phyloP scores from a whole-genome alignment of 345 rosid species.

The Brassica incana region DNA sequence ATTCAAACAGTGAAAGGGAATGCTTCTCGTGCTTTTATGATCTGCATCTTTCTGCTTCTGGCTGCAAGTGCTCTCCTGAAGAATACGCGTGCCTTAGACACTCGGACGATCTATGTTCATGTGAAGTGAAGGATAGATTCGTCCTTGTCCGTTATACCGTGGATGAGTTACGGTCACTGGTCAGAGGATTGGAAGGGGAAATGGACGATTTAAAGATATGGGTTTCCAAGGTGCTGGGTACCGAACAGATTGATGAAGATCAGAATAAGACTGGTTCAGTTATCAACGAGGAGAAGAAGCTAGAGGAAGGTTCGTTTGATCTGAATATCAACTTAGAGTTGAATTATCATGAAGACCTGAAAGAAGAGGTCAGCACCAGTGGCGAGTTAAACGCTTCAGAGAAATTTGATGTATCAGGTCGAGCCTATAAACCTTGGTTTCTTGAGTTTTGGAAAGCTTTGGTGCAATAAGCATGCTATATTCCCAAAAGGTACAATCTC shows the following conservation, averaged over 20 bases:
- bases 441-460: slow-evolving; percentile 56
- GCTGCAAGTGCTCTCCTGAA: slow-evolving; percentile 82
- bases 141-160: slow-evolving; percentile 62
- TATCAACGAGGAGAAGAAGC: slow-evolving; percentile 27
- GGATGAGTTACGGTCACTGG: slow-evolving; percentile 59
- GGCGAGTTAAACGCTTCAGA: slow-evolving; percentile 27
- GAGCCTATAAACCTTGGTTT: slow-evolving; percentile 66
- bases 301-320: slow-evolving; percentile 51
- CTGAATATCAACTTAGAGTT: slow-evolving; percentile 48
- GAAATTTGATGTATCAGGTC: slow-evolving; percentile 31
- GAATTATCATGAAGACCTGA: slow-evolving; percentile 35
- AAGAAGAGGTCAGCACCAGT: slow-evolving; percentile 42
- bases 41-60: slow-evolving; percentile 72
- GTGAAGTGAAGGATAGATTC: slow-evolving; percentile 52
- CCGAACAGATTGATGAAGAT: slow-evolving; percentile 25
- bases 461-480: slow-evolving; percentile 68
- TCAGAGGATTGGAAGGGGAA: slow-evolving; percentile 71
- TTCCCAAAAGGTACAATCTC: slow-evolving; percentile 64
- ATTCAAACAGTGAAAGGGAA: slow-evolving; percentile 65
- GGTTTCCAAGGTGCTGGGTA: slow-evolving; percentile 42
- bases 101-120: slow-evolving; percentile 55
- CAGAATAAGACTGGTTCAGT: slow-evolving; percentile 23
- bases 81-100: slow-evolving; percentile 84
- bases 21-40: slow-evolving; percentile 86
- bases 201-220: slow-evolving; percentile 54